A percentile compares a stretch with the other conserved stretches of the same genome.
Evolutionary conservation across 768 basidiomycete species (phyloP).

Genomic region (Infundibulicybe gibba): DNA sequence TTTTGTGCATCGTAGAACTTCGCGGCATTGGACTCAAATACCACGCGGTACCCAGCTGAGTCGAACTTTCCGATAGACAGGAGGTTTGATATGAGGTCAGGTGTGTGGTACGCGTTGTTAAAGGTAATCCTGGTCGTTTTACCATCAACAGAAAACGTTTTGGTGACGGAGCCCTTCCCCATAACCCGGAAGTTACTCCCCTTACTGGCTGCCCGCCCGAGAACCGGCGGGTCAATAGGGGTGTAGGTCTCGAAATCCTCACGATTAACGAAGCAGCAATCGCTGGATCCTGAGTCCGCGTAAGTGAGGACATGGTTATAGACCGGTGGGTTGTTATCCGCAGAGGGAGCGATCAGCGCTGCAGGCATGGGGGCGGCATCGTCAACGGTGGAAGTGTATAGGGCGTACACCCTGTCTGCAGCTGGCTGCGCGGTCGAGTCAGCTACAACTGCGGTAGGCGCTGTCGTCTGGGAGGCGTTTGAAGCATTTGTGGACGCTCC

Average conservation of each 20-base stretch:
- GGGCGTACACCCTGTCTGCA: too few species aligned
- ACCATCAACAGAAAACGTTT: conserved; percentile 6
- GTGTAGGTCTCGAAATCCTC: conserved; percentile 12
- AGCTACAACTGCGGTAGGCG: neutral
- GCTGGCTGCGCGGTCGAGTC: neutral
- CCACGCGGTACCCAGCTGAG: too few species aligned
- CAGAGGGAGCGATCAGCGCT: too few species aligned
- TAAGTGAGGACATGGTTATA: too few species aligned
- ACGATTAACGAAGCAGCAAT: conserved; percentile 17
- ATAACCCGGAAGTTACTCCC: conserved; percentile 12
- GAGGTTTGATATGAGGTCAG: neutral
- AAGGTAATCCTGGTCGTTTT: conserved; percentile 11
- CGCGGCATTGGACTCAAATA: too few species aligned
- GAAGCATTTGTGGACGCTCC: neutral
- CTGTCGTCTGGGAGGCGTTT: neutral
- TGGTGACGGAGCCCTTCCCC: conserved; percentile 15
- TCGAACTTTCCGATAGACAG: too few species aligned
- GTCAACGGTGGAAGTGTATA: too few species aligned
- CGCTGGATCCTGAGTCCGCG: conserved; percentile 7
- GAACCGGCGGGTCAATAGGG: neutral
- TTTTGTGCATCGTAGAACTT: too few species aligned
- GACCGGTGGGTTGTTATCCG: too few species aligned
- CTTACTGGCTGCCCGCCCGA: conserved; percentile 7
- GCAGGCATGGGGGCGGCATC: too few species aligned
- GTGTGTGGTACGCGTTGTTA: conserved; percentile 12